Evolutionary conservation across 176 grass and related monocot species (phyloP).

Genomic region (Dactylis glomerata): DNA sequence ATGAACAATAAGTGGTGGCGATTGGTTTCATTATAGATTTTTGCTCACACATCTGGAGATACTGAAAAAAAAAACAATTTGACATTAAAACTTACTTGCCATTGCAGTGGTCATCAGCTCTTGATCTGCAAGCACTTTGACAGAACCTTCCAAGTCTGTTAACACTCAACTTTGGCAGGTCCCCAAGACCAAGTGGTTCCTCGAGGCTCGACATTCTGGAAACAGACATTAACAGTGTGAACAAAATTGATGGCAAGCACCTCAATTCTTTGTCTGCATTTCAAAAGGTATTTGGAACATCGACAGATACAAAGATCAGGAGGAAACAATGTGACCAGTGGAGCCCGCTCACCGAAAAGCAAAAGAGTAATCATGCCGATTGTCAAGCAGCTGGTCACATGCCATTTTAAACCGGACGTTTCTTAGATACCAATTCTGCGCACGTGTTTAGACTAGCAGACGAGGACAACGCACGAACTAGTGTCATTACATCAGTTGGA

Average conservation of each 20-base stretch:
- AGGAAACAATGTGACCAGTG: background rate
- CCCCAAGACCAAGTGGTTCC: conserved; percentile 67
- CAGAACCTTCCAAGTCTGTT: conserved; percentile 61
- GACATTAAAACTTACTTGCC: conserved; percentile 50
- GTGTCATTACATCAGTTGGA: background rate
- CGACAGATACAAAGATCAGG: background rate
- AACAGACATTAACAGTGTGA: background rate
- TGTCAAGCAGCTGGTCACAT: too few relatives aligned
- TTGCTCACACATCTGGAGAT: background rate
- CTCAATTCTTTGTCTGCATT: background rate
- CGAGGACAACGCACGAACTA: background rate
- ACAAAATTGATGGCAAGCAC: background rate
- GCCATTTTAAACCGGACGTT: background rate
- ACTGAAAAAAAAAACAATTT: background rate
- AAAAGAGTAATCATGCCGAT: background rate
- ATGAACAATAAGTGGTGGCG: background rate
- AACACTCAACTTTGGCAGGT: conserved; percentile 74
- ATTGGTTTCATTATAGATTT: background rate
- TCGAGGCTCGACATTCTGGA: conserved; percentile 80
- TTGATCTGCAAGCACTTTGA: conserved; percentile 33
- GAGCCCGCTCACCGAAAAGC: background rate
- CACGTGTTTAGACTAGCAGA: background rate
- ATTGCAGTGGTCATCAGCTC: conserved; percentile 8
- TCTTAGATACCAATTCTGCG: background rate
- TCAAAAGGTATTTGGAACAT: background rate